Base-by-base conservation (phyloP, 163 green algal genomes). In the Scenedesmus sp. region DNA sequence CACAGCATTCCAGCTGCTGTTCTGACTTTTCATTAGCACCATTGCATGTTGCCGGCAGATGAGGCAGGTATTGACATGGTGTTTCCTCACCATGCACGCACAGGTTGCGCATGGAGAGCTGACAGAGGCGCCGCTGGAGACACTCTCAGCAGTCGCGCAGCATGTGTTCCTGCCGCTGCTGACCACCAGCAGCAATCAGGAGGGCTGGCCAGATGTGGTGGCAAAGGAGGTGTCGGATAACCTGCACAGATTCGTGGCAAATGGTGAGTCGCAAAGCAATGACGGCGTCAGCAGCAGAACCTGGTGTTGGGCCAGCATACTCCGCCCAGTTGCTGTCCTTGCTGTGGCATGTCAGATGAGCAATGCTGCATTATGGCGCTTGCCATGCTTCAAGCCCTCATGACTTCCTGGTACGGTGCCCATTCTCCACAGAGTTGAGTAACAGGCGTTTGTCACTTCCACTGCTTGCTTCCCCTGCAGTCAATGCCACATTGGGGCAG, bases 141-240 rank as follows among this genome's bases (percentile, higher is more conserved):
- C 96, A 6, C 93, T 99, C 43, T 95, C 92, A 18, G 86, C 92
- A 13, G 83, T 99, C 12, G 95, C 95, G 0, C 94, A 97, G 89
- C 95, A 98, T 49, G 96, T 99, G 7, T 98, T 98, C 86, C 94
- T 99, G 94, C 97, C 97, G 1, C 83, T 99, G 51, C 93, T 99
- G 26, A 97, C 90, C 51, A 97, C 95, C 35, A 93, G 94, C 15
- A 92, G 92, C 76, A 98, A 97, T 82, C 97, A 98, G 92, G 93
- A 94, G 83, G 96, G 95, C 24, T 97, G 95, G 94, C 97, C 97
- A 26, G 96, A 98, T 85, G 95, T 98, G 16, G 95, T 98, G 73
- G 94, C 95, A 12, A 96, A 97, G 87, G 96, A 98, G 89, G 95
- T 99, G 22, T 96, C 95, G 13, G 94, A 98, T 43, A 97, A 96